phyloP scores from a whole-genome alignment of 2,329 filamentous ascomycete genomes.

The Arthrobotrys entomopaga region DNA sequence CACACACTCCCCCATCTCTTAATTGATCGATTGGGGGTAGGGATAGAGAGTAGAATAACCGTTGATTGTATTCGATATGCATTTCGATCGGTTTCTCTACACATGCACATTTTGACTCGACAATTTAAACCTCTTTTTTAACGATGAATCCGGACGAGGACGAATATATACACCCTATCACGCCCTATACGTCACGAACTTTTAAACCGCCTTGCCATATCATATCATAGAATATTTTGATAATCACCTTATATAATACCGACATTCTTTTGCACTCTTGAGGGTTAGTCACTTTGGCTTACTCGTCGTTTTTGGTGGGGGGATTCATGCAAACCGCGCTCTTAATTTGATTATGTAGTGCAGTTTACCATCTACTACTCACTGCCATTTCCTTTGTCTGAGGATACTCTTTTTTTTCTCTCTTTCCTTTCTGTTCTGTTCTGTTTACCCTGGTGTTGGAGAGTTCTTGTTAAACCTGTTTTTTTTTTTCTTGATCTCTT shows the following conservation, averaged over 20 bases:
- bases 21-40: neutral
- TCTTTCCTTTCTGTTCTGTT: no score
- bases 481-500: constrained; percentile 8
- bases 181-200: constrained; percentile 39
- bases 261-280: neutral
- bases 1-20: no score
- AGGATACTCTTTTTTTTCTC: no score
- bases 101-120: no score
- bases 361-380: no score
- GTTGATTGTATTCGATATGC: constrained; percentile 27
- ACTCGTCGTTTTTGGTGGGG: neutral
- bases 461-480: constrained; percentile 18
- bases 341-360: constrained; percentile 35
- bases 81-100: neutral
- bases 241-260: neutral
- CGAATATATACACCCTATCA: constrained; percentile 17
- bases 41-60: neutral
- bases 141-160: constrained; percentile 50
- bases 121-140: constrained; percentile 6
- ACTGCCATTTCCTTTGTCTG: constrained; percentile 18
- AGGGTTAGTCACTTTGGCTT: neutral
- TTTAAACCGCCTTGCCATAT: neutral
- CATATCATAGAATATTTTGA: constrained; percentile 28
- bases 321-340: neutral
- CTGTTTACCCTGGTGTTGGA: constrained; percentile 32